Evolutionary conservation across 1,284 basidiomycete genomes (phyloP).

Genomic region (Apiotrichum sp.): DNA sequence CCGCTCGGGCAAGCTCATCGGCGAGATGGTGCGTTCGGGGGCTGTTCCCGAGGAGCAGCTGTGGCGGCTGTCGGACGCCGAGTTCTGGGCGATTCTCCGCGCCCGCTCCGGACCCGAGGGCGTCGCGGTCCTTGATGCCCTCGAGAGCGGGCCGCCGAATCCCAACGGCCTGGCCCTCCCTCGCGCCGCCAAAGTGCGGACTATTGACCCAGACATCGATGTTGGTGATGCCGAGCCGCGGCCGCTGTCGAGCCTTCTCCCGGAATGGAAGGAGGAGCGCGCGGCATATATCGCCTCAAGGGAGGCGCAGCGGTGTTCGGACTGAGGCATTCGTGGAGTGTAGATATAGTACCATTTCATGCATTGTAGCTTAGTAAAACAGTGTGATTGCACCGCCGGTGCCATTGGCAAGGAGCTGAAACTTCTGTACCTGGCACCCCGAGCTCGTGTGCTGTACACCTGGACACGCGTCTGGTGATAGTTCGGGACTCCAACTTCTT

Average conservation of each 20-base stretch:
- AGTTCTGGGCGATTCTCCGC: constrained; percentile 11
- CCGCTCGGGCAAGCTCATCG: constrained; percentile 9
- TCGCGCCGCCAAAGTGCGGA: constrained; percentile 9
- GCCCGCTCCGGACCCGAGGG: background rate
- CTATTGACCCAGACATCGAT: constrained; percentile 13
- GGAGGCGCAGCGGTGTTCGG: background rate
- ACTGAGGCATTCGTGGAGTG: background rate
- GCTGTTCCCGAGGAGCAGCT: constrained; percentile 6
- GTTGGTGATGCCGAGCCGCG: background rate
- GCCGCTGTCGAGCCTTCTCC: background rate
- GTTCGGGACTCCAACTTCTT: no score
- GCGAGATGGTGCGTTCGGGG: constrained; percentile 1
- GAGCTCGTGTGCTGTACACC: no score
- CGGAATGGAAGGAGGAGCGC: constrained; percentile 8
- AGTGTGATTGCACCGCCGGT: no score
- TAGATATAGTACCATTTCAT: no score
- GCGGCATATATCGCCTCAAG: constrained; percentile 8
- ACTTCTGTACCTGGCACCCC: no score
- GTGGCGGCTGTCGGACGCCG: constrained; percentile 11
- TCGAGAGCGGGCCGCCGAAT: constrained; percentile 1
- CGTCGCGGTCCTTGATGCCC: background rate
- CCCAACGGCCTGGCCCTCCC: background rate
- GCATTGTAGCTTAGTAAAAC: no score
- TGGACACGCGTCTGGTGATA: no score
- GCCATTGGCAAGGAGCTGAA: no score